Percentiles rank a stretch among this genome's conserved stretches.
These are phyloP conservation scores for Diutina mesorugosa DNA, from an alignment of 1,139 yeast species.

Conservation along the genomic window DNA sequence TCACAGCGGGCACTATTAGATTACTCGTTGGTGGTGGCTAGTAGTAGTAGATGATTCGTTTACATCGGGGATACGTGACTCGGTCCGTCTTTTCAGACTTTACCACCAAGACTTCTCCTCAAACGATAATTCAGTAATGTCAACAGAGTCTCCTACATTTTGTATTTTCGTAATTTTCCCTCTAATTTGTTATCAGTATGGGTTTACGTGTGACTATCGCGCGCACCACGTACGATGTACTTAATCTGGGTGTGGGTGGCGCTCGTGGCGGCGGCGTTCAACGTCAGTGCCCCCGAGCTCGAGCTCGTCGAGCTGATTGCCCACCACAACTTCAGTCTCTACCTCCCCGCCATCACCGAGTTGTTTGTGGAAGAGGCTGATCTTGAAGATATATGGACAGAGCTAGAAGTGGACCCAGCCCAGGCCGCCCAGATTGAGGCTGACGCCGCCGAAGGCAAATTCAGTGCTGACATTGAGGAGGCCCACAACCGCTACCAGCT, in stretches of 20 bases:
- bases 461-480: not conserved
- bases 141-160: no score
- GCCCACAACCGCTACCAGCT: not conserved
- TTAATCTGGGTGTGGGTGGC: not conserved
- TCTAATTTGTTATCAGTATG: no score
- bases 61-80: no score
- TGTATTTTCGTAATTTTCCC: no score
- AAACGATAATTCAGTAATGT: no score
- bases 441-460: not conserved
- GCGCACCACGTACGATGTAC: not conserved
- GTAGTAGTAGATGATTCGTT: no score
- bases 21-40: no score
- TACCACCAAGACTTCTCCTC: no score
- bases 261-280: not conserved
- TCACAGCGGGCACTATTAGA: no score
- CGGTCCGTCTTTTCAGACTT: no score
- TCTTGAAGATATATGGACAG: not conserved
- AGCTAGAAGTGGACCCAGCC: not conserved
- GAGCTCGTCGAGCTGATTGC: not conserved
- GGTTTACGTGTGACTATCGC: no score
- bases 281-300: not conserved
- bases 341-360: not conserved
- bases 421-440: not conserved
- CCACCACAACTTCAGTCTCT: not conserved
- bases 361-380: not conserved